Base-by-base conservation (phyloP, 176 grass and related monocot genomes). In the Luzula sylvatica region DNA sequence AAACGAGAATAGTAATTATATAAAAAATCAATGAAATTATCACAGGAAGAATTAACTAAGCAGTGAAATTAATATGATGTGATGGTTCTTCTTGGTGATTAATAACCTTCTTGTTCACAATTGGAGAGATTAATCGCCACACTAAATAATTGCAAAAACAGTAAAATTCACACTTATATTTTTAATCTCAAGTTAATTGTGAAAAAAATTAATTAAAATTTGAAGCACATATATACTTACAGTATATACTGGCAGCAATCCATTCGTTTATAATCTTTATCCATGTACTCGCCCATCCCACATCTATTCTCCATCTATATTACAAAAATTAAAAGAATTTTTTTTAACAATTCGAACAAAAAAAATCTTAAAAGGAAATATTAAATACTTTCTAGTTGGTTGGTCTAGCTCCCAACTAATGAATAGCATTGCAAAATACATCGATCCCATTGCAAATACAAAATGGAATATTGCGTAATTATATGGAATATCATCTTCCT, bases 381-480 rank as follows among this genome's bases (percentile, higher is more conserved):
- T 45, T 45, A 23, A 61, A 16, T 82, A 96, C 92, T 86, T 84
- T 68, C 11, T 74, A 38, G 90, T 79, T 51, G 77, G 74, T 67
- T 86, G 78, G 65, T 82, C 76, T 35, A 86, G 67, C 44, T 89
- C 77, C 90, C 90, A 96, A 74, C 61, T 96, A 46, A 96, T 82
- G 81, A 96, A 89, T 23, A 96, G 20, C 90, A 96, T 89, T 27
- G 84, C 90, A n/a, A 89, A 89, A 53, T 89, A 86, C 85, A 89
- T 89, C 29, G 85, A 82, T 61, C 81, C 85, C 74, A 96, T 73
- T 13, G 92, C 73, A 65, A 96, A 89, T 29, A 96, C 77, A 51
- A 82, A 71, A 70, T 89, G 75, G 55, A 96, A 89, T 56, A 81
- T 72, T 20, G 75, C 72, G 12, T 96, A 89, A 48, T 73, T 82